phyloP scores from a whole-genome alignment of 768 basidiomycete genomes.

The Tricholoma hemisulphureum region DNA sequence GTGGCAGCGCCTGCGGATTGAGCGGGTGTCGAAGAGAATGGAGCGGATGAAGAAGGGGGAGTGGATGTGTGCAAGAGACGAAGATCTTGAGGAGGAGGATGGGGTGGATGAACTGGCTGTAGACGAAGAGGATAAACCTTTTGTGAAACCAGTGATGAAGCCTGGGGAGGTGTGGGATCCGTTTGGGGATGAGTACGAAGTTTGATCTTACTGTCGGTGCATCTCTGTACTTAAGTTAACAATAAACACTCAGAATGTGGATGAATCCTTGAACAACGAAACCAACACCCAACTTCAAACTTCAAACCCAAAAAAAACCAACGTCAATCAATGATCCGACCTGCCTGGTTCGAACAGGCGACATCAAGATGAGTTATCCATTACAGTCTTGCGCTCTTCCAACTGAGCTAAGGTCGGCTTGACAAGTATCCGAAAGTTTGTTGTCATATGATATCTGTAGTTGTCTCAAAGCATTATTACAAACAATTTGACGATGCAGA shows the following conservation, averaged over 20 bases:
- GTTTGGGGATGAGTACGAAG: constrained; percentile 30
- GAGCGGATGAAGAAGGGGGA: constrained; percentile 32
- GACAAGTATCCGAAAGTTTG: not conserved
- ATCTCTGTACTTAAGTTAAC: too few species aligned
- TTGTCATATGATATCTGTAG: too few species aligned
- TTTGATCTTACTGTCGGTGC: too few species aligned
- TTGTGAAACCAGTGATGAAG: constrained; percentile 11
- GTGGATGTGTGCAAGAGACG: constrained; percentile 32
- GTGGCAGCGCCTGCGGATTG: constrained; percentile 34
- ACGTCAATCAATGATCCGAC: not conserved
- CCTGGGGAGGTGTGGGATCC: constrained; percentile 27
- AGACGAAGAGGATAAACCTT: constrained; percentile 2
- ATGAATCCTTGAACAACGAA: too few species aligned
- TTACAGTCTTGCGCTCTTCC: constrained; percentile 50
- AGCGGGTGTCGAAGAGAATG: constrained; percentile 31
- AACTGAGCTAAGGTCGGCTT: constrained; percentile 43
- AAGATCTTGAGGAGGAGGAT: constrained; percentile 21
- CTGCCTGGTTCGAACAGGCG: constrained; percentile 9
- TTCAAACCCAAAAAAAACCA: not conserved
- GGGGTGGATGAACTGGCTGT: constrained; percentile 18
- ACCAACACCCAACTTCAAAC: too few species aligned
- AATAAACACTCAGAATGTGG: too few species aligned
- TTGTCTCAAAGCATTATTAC: too few species aligned
- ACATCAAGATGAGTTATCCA: constrained; percentile 16
- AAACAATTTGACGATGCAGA: too few species aligned